Evolutionary conservation across 148 eudicot genomes (phyloP).

Genomic region (Rhododendron simsii): DNA sequence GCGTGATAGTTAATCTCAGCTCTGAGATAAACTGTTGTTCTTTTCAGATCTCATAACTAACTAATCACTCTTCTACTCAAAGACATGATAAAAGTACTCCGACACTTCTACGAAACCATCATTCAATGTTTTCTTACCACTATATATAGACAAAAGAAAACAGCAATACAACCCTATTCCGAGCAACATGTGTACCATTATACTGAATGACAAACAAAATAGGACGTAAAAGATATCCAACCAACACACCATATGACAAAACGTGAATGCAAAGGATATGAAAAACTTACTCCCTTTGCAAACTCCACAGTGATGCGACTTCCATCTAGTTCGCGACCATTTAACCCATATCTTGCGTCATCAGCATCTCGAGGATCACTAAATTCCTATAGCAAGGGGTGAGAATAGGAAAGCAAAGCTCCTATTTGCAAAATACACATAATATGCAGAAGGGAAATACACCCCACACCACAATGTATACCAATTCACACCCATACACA

Average conservation of each 20-base stretch:
- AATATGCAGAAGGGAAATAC: not conserved
- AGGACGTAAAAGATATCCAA: not conserved
- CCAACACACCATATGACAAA: not conserved
- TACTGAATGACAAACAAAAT: not conserved
- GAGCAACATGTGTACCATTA: not conserved
- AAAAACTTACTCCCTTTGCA: constrained; percentile 54
- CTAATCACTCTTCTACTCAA: not conserved
- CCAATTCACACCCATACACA: not conserved
- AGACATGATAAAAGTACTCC: not conserved
- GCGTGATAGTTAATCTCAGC: not conserved
- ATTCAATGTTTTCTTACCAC: not conserved
- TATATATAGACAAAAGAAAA: not conserved
- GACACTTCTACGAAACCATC: not conserved
- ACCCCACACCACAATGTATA: not conserved
- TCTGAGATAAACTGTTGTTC: not conserved
- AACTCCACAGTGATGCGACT: constrained; percentile 62
- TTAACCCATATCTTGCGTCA: constrained; percentile 57
- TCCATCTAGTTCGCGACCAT: constrained; percentile 65
- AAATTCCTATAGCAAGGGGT: constrained; percentile 44
- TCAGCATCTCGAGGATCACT: constrained; percentile 82
- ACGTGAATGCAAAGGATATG: not conserved
- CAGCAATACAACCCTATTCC: not conserved
- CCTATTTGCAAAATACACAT: constrained; percentile 14
- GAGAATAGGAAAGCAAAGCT: constrained; percentile 17
- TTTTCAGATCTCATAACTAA: not conserved